Evolutionary conservation across 192 early-diverging fungal genomes (phyloP).

Genomic region (Backusella macrospora): DNA sequence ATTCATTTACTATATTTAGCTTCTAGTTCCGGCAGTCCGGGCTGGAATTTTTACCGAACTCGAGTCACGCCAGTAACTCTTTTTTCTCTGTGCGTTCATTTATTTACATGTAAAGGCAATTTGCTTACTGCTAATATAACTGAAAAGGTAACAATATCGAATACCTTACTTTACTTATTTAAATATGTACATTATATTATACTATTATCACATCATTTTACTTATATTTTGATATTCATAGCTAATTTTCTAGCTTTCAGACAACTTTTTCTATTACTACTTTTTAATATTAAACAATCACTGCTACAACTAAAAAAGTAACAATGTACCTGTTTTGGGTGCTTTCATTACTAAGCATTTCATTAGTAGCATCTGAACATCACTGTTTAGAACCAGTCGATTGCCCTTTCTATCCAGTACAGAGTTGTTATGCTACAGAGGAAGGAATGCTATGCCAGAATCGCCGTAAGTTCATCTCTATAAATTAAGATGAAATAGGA

Average conservation of each 20-base stretch:
- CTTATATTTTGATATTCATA: not conserved
- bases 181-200: too few species aligned
- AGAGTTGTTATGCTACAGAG: constrained; percentile 33
- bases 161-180: too few species aligned
- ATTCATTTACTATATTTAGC: constrained; percentile 6
- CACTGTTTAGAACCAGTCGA: constrained; percentile 34
- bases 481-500: not conserved
- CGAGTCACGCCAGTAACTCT: not conserved
- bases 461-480: constrained; percentile 18
- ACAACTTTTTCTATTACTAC: not conserved
- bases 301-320: not conserved
- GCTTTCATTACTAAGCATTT: constrained; percentile 9
- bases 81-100: too few species aligned
- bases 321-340: constrained; percentile 20
- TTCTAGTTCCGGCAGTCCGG: not conserved
- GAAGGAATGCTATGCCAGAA: constrained; percentile 33
- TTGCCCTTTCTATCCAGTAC: constrained; percentile 38
- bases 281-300: not conserved
- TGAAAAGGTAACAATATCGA: too few species aligned
- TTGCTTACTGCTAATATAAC: too few species aligned
- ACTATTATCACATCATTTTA: too few species aligned
- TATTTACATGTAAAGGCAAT: not conserved
- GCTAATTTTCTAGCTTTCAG: not conserved
- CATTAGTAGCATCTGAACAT: not conserved
- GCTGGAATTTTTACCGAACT: not conserved